Base-by-base conservation (phyloP, 192 early-diverging fungal genomes). In the Gryganskiella cystojenkinii region DNA sequence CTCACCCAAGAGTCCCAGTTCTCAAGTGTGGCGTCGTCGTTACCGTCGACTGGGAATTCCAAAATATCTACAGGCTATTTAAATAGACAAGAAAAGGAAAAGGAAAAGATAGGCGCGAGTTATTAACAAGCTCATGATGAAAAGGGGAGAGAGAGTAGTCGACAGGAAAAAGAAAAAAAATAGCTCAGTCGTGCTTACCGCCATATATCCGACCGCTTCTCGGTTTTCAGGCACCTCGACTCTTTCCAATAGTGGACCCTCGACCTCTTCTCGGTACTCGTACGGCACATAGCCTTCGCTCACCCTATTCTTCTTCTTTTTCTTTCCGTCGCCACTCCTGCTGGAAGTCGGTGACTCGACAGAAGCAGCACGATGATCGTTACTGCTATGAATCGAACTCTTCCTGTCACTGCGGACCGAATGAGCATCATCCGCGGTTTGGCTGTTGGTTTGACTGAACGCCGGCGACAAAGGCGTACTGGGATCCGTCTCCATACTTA, bases 1-100 rank as follows among this genome's bases (percentile, higher is more conserved):
- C 33, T 78, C 20, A 78, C 74, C 74, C 74, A 78, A n/a, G 74
- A 78, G 24, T 78, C 74, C 74, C 74, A 78, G 43, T 64, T 78
- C 31, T 78, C 74, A n/a, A 64, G 30, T 4, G 66, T 61, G 27
- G 49, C 17, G 13, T 68, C 60, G 4, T 78, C 67, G 31, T 35
- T 58, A 1, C 34, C 56, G 0, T 62, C 65, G 0, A 37, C 22
- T 0, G 52, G 60, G 28, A 56, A 62, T 17, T 76, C 53, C 4
- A 56, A 33, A 15, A 54, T 24, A 13, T 69, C 61, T 3, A 69
- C 43, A 37, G 74, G 74, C 74, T 78, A 64, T 42, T 25, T 17
- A 34, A 22, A 35, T 43, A 11, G 35, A 50, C 4, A 40, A 35
- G 53, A 25, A 34, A 55, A 57, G 34, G 3, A 17, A 24, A 56